Evolutionary conservation across 2,329 filamentous ascomycete species (phyloP).

Genomic region (Sclerotinia trifoliorum): DNA sequence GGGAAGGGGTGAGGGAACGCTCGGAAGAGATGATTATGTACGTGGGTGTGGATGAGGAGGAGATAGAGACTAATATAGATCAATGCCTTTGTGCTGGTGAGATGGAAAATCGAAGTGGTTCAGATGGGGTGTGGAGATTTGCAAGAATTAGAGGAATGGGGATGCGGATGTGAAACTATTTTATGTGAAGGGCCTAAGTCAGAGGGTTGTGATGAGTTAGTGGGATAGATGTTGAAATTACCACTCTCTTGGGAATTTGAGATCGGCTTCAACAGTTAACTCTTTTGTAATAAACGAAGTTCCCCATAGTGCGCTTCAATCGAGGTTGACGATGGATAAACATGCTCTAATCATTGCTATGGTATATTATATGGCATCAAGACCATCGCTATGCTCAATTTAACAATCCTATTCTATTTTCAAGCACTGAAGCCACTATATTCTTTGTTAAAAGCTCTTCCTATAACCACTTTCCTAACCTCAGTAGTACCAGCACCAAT

Average conservation of each 20-base stretch:
- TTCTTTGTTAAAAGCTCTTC: slow-evolving; percentile 45
- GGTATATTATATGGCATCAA: slow-evolving; percentile 9
- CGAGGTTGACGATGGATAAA: background rate
- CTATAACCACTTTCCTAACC: slow-evolving; percentile 91
- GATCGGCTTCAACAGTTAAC: too few relatives aligned
- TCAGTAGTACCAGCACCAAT: slow-evolving; percentile 97
- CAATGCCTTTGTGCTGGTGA: background rate
- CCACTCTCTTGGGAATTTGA: background rate
- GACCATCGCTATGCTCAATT: slow-evolving; percentile 2
- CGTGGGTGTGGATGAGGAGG: background rate
- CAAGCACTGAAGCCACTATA: slow-evolving; percentile 32
- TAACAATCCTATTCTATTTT: background rate
- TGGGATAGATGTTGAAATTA: background rate
- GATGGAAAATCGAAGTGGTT: slow-evolving; percentile 25
- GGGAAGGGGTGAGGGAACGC: background rate
- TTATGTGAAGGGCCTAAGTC: too few relatives aligned
- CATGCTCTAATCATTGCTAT: background rate
- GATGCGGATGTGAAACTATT: slow-evolving; percentile 11
- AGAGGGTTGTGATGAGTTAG: background rate
- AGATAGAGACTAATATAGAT: too few relatives aligned
- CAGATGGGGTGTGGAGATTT: slow-evolving; percentile 30
- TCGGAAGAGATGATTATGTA: background rate
- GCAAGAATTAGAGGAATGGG: slow-evolving; percentile 15
- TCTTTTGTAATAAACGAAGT: too few relatives aligned
- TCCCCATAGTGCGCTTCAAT: background rate